Evolutionary conservation across 1,284 basidiomycete species (phyloP), one percentile per base, ranked within the genome.

Genomic region (Prillingera fragicola): DNA sequence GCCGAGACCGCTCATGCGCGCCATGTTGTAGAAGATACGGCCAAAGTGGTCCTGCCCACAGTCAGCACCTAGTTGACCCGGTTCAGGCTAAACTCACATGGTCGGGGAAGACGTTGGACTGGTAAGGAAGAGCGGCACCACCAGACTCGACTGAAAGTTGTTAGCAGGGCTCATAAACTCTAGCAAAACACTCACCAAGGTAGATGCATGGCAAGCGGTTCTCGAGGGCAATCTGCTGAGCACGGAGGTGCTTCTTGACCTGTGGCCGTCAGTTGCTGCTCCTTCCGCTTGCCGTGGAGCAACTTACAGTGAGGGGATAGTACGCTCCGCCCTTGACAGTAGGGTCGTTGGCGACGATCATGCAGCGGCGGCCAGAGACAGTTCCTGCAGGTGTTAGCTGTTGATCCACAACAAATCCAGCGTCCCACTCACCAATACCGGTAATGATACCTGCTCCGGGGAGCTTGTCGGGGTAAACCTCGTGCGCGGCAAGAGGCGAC

Each of bases 11-110:
- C 87, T 91, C 84, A 94, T 56, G 56, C 72, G 46, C 49, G 85
- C 89, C 88, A 94, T 95, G 63, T 96, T 95, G 69, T 91, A 95
- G 72, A 96, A 96, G 65, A 96, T 95, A 12, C 90, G 79, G 8
- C 91, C 91, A 63, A 96, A 96, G 69, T 96, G 89, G 59, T 94
- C 84, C 62, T 65, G 33, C 2, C 14, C 23, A 8, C 3, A 23
- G 44, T 45, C 33, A 45, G 44, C 33, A 33, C 5, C n/a, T 3
- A 15, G 12, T 5, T 14, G 9, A 15, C n/a, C 31, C 15, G 8
- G n/a, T 12, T 32, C 31, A 32, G 10, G 10, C n/a, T 9, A 32
- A 9, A 48, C 61, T 36, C 54, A 60, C 45, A 46, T 59, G 55
- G 56, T 63, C 48, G n/a, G 50, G 56, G 36, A 59, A 60, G 14